These are phyloP conservation scores for Elongisporangium prolatum DNA, from an alignment of 352 stramenopile genomes.

Conservation along the genomic window DNA sequence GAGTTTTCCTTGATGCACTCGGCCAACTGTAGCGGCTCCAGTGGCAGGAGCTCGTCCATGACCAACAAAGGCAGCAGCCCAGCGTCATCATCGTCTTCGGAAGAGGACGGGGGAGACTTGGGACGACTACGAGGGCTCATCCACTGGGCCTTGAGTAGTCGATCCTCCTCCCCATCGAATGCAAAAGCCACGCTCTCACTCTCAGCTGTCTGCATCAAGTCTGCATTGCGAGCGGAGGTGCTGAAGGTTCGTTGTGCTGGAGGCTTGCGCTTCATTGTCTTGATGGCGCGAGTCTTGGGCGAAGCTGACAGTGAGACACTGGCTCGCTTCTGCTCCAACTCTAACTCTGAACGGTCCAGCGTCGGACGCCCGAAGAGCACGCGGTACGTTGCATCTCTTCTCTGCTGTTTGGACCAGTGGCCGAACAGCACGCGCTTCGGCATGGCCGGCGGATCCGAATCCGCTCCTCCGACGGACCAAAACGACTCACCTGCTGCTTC, in stretches of 20 bases:
- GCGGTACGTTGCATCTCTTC: constrained; percentile 38
- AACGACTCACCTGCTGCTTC: neutral
- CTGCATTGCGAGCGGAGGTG: neutral
- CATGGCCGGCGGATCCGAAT: neutral
- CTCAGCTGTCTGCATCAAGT: neutral
- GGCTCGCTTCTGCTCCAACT: neutral
- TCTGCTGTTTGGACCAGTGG: constrained; percentile 20
- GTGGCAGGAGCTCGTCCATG: neutral
- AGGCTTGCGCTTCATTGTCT: neutral
- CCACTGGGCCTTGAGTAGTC: neutral
- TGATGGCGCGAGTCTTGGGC: neutral
- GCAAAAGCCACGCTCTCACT: neutral
- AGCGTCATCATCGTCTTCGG: neutral
- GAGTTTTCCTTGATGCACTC: neutral
- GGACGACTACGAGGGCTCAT: neutral
- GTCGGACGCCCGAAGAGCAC: constrained; percentile 34
- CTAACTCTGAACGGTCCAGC: neutral
- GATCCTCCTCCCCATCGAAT: neutral
- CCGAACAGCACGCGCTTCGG: constrained; percentile 1
- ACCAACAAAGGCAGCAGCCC: neutral
- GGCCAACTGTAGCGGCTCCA: neutral
- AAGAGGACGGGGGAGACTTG: neutral
- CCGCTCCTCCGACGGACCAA: neutral
- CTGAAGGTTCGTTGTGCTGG: neutral
- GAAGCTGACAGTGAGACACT: neutral